Percentiles rank a stretch among this genome's conserved stretches.
These are phyloP conservation scores for Penicillium maclennaniae DNA, from an alignment of 495 filamentous ascomycete species.

Conservation along the genomic window DNA sequence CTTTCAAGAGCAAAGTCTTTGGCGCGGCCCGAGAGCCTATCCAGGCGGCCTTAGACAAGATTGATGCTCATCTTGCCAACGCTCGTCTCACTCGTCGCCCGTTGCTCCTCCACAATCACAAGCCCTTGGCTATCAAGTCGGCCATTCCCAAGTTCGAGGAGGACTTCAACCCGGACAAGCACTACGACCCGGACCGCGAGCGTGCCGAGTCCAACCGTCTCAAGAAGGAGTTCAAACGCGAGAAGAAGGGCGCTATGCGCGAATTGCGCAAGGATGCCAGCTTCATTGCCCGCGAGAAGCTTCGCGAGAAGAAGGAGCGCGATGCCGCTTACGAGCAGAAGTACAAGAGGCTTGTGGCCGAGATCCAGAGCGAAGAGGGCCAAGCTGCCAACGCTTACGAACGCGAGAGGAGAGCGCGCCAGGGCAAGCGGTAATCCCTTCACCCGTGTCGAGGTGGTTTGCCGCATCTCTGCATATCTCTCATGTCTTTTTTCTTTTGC, in stretches of 20 bases:
- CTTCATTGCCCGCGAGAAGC: constrained; percentile 84
- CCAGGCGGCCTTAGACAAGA: constrained; percentile 33
- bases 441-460: constrained; percentile 4
- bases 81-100: constrained; percentile 65
- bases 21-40: constrained; percentile 32
- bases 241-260: constrained; percentile 90
- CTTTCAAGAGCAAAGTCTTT: constrained; percentile 50
- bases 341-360: constrained; percentile 83
- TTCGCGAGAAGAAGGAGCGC: constrained; percentile 86
- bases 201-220: constrained; percentile 77
- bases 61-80: constrained; percentile 48
- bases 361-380: constrained; percentile 94
- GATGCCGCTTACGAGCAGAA: constrained; percentile 91
- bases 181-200: constrained; percentile 91
- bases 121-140: constrained; percentile 79
- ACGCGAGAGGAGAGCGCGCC: constrained; percentile 68
- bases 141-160: constrained; percentile 96
- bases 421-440: constrained; percentile 51
- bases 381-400: constrained; percentile 83
- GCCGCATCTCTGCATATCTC: neutral
- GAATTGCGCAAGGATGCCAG: constrained; percentile 91
- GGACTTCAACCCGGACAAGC: constrained; percentile 85
- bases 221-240: constrained; percentile 84
- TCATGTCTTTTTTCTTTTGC: constrained; percentile 14
- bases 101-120: constrained; percentile 84